phyloP scores from a whole-genome alignment of 495 filamentous ascomycete species.

The Pyrenula massariospora region DNA sequence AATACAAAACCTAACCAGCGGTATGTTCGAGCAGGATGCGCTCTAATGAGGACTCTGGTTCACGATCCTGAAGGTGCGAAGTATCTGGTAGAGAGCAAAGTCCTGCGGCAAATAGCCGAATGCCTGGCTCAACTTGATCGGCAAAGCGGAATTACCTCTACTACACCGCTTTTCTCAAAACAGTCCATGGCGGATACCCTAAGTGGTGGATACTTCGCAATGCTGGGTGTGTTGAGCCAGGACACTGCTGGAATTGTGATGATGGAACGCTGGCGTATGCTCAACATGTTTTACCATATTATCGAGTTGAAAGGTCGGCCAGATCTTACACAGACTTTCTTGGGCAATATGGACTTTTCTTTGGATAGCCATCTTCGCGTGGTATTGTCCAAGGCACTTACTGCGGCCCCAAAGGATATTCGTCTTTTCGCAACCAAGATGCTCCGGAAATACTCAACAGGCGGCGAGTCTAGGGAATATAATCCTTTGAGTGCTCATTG shows the following conservation, averaged over 20 bases:
- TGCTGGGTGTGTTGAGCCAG: slow-evolving; percentile 75
- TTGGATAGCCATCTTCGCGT: slow-evolving; percentile 82
- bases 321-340: slow-evolving; percentile 75
- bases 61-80: slow-evolving; percentile 71
- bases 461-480: slow-evolving; percentile 1
- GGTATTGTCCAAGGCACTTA: slow-evolving; percentile 84
- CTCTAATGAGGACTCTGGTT: slow-evolving; percentile 72
- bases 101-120: slow-evolving; percentile 85
- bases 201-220: slow-evolving; percentile 84
- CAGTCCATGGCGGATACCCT: slow-evolving; percentile 74
- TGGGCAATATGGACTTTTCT: slow-evolving; percentile 85
- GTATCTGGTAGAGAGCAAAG: slow-evolving; percentile 84
- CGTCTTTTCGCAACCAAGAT: slow-evolving; percentile 76
- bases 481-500: slow-evolving; percentile 57
- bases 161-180: slow-evolving; percentile 74
- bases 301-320: slow-evolving; percentile 81
- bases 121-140: slow-evolving; percentile 89
- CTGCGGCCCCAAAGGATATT: slow-evolving; percentile 81
- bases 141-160: slow-evolving; percentile 80
- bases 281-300: slow-evolving; percentile 99
- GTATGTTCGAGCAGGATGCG: slow-evolving; percentile 81
- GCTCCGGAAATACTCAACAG: slow-evolving; percentile 66
- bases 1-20: slow-evolving; percentile 89
- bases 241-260: slow-evolving; percentile 74
- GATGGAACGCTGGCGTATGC: slow-evolving; percentile 91